These are phyloP conservation scores for Albugo laibachii DNA, from an alignment of 352 stramenopile genomes.

Conservation along the genomic window DNA sequence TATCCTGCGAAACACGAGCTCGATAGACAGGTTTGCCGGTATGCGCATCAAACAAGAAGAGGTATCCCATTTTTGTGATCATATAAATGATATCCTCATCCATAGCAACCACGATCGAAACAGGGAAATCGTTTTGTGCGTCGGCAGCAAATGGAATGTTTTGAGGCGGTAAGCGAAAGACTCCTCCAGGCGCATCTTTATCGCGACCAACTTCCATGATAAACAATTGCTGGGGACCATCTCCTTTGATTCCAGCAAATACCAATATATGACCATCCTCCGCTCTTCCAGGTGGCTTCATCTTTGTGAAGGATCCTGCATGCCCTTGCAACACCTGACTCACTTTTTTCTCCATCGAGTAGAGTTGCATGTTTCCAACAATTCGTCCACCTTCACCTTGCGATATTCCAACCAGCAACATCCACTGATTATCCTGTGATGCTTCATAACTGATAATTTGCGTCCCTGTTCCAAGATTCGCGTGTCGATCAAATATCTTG, in stretches of 20 bases:
- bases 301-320: constrained; percentile 90
- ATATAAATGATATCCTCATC: constrained; percentile 94
- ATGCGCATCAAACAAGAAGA: constrained; percentile 99
- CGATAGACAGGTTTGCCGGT: constrained; percentile 97
- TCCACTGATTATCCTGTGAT: constrained; percentile 95
- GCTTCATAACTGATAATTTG: constrained; percentile 99
- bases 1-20: constrained; percentile 93
- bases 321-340: constrained; percentile 96
- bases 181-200: constrained; percentile 84
- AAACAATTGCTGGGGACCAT: constrained; percentile 79
- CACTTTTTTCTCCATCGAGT: constrained; percentile 97
- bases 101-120: constrained; percentile 88
- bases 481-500: constrained; percentile 97
- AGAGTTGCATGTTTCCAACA: constrained; percentile 96
- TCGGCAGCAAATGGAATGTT: constrained; percentile 93
- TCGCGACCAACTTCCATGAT: constrained; percentile 98
- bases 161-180: constrained; percentile 88
- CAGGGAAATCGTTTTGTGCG: constrained; percentile 94
- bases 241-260: constrained; percentile 69
- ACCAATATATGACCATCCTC: constrained; percentile 80
- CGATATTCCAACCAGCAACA: constrained; percentile 94
- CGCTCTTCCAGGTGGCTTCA: constrained; percentile 87
- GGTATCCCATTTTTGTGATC: constrained; percentile 99
- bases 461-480: constrained; percentile 81
- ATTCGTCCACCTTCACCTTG: constrained; percentile 88